These are phyloP conservation scores for Penicillium concentricum DNA, from an alignment of 2,329 filamentous ascomycete genomes.

Conservation along the genomic window DNA sequence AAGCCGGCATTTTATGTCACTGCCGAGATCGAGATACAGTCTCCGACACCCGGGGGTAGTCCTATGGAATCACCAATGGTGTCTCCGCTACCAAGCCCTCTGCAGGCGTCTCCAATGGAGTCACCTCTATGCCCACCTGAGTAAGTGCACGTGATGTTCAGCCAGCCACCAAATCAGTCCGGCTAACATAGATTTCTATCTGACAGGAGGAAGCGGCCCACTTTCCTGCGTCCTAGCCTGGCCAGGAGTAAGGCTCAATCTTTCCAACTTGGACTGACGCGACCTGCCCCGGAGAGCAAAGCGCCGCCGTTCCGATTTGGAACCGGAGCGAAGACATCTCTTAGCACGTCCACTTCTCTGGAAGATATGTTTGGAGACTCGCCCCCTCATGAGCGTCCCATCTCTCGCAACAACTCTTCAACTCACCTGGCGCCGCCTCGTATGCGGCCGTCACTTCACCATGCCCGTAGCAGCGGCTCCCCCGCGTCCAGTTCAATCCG, in stretches of 20 bases:
- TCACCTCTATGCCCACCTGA: conserved; percentile 31
- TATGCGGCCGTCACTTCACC: conserved; percentile 63
- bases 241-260: conserved; percentile 72
- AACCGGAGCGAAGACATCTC: conserved; percentile 52
- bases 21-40: conserved; percentile 65
- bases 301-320: conserved; percentile 76
- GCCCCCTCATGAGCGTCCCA: conserved; percentile 68
- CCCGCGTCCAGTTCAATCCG: conserved; percentile 70
- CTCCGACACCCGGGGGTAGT: conserved; percentile 64
- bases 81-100: conserved; percentile 40
- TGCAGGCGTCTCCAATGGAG: conserved; percentile 42
- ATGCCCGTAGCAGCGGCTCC: conserved; percentile 68
- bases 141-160: conserved; percentile 29
- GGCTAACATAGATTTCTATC: conserved; percentile 21
- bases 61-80: conserved; percentile 43
- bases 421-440: conserved; percentile 58
- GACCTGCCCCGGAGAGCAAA: conserved; percentile 62
- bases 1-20: conserved; percentile 67
- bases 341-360: conserved; percentile 64
- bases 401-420: conserved; percentile 61
- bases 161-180: not conserved
- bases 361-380: conserved; percentile 80
- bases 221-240: conserved; percentile 71
- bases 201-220: conserved; percentile 64
- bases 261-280: conserved; percentile 62